phyloP scores from a whole-genome alignment of 2,329 filamentous ascomycete genomes.

The Trichoderma arundinaceum region DNA sequence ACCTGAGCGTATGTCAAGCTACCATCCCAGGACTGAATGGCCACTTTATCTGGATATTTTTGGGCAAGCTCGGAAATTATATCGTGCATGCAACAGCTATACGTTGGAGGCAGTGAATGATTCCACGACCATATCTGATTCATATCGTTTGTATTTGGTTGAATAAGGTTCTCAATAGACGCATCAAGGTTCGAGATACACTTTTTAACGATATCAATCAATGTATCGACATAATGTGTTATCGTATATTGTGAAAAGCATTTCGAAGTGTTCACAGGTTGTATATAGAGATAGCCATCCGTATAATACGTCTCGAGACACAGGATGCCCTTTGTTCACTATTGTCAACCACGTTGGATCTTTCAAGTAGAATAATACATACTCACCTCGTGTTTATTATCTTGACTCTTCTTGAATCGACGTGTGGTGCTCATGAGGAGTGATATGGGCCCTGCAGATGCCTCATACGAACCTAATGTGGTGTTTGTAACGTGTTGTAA shows the following conservation, averaged over 20 bases:
- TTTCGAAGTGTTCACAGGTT: no score
- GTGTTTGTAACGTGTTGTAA: no score
- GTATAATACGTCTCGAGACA: neutral
- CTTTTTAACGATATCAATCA: neutral
- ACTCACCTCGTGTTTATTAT: neutral
- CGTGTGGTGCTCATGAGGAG: no score
- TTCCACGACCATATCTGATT: conserved; percentile 31
- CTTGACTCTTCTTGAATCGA: neutral
- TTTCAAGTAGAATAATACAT: neutral
- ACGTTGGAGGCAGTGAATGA: neutral
- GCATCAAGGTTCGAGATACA: neutral
- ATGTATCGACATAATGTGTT: neutral
- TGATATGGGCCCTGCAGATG: no score
- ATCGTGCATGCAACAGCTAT: conserved; percentile 19
- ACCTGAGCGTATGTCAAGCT: conserved; percentile 25
- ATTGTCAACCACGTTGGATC: neutral
- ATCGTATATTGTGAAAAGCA: neutral
- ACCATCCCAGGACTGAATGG: conserved; percentile 30
- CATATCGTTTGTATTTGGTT: neutral
- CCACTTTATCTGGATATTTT: conserved; percentile 13
- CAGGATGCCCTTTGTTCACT: neutral
- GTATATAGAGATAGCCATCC: neutral
- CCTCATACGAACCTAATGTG: neutral
- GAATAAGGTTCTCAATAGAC: neutral
- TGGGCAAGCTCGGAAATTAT: conserved; percentile 2